These are phyloP conservation scores for Fusarium floridanum DNA, from an alignment of 2,329 filamentous ascomycete species.

Conservation along the genomic window DNA sequence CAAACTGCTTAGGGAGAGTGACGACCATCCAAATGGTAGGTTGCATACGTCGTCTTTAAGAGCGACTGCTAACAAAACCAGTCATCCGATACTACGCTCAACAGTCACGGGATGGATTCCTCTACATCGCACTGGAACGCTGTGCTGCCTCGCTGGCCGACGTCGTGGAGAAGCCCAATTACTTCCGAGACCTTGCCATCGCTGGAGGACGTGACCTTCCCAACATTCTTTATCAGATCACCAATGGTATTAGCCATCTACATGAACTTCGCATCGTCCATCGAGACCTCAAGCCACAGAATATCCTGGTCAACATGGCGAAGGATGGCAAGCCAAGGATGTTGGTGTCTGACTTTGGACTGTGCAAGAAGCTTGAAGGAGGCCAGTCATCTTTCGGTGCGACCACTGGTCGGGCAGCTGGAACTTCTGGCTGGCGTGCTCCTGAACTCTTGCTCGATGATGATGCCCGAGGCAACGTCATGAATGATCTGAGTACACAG, in stretches of 20 bases:
- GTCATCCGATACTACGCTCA: constrained; percentile 97
- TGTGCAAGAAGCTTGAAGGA: constrained; percentile 96
- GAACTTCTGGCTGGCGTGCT: constrained; percentile 96
- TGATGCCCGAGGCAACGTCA: constrained; percentile 66
- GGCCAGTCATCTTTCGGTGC: constrained; percentile 95
- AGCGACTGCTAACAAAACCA: constrained; percentile 47
- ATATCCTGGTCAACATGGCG: constrained; percentile 87
- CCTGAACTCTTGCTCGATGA: constrained; percentile 91
- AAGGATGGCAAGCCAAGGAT: constrained; percentile 81
- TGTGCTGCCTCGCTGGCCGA: constrained; percentile 95
- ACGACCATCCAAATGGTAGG: constrained; percentile 88
- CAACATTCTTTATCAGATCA: constrained; percentile 87
- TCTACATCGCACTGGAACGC: constrained; percentile 95
- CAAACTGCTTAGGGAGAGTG: constrained; percentile 88
- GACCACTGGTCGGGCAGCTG: constrained; percentile 91
- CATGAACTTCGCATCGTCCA: constrained; percentile 96
- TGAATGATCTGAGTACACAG: constrained; percentile 67
- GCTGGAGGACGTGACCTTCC: constrained; percentile 82
- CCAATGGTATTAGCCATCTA: constrained; percentile 87
- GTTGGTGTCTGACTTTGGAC: constrained; percentile 95
- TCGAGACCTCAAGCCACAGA: constrained; percentile 96
- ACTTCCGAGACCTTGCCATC: constrained; percentile 76
- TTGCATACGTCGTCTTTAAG: neutral
- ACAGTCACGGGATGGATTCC: constrained; percentile 87
- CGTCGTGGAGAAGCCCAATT: constrained; percentile 81